These are phyloP conservation scores for Yarrowia sp. DNA, from an alignment of 805 yeast genomes.

Conservation along the genomic window DNA sequence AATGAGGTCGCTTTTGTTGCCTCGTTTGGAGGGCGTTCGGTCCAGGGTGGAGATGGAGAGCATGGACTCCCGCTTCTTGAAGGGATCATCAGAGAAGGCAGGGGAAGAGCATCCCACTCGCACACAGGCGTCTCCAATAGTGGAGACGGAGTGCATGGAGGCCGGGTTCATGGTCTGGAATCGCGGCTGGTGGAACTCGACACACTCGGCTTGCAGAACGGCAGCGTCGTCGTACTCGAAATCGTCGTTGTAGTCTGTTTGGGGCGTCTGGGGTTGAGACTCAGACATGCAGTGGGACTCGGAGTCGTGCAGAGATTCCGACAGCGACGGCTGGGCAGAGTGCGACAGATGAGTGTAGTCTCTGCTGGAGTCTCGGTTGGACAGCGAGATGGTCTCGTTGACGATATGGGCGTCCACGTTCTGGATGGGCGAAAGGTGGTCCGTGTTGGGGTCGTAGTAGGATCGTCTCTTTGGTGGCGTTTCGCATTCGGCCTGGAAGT, in stretches of 20 bases:
- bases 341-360: background rate
- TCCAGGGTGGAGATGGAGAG: constrained; percentile 8
- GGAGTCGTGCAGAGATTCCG: constrained; percentile 14
- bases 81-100: constrained; percentile 11
- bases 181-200: constrained; percentile 10
- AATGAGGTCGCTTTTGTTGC: constrained; percentile 8
- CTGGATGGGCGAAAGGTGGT: constrained; percentile 16
- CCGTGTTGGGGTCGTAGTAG: constrained; percentile 19
- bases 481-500: background rate
- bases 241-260: constrained; percentile 15
- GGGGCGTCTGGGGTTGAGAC: constrained; percentile 17
- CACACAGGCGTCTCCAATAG: constrained; percentile 13
- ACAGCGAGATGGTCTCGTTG: constrained; percentile 13
- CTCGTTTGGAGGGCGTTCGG: constrained; percentile 10
- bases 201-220: constrained; percentile 4
- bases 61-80: constrained; percentile 19
- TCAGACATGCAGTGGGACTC: constrained; percentile 22
- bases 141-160: constrained; percentile 16
- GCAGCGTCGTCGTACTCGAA: constrained; percentile 15
- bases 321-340: constrained; percentile 13
- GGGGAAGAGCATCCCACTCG: constrained; percentile 15
- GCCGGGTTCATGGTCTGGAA: constrained; percentile 8
- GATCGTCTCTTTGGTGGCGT: constrained; percentile 18
- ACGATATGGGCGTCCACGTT: background rate
- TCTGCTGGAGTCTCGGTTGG: constrained; percentile 2